Conservation (phyloP, 768 basidiomycete genomes). For the Trametes gibbosa region DNA sequence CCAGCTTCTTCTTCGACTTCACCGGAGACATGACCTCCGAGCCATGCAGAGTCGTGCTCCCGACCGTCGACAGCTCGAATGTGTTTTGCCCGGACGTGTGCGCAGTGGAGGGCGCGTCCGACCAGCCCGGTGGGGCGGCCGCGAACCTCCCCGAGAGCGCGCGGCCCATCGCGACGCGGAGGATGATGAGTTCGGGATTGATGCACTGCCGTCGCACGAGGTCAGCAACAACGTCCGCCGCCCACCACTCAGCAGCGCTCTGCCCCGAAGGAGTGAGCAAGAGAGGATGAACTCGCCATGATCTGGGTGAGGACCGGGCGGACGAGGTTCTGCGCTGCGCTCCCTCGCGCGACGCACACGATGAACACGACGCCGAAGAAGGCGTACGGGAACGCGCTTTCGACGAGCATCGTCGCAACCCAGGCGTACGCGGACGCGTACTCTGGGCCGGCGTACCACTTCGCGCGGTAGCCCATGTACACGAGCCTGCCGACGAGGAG, state of each 20-base stretch:
- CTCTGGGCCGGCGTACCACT: conserved; percentile 8
- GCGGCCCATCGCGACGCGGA: conserved; percentile 23
- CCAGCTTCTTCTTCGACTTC: neutral
- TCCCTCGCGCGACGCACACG: conserved; percentile 20
- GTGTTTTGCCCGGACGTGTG: neutral
- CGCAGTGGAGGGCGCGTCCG: neutral
- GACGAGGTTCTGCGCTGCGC: conserved; percentile 19
- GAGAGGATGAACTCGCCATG: conserved; percentile 24
- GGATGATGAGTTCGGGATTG: conserved; percentile 25
- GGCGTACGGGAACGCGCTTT: conserved; percentile 26
- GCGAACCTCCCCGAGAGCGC: conserved; percentile 4
- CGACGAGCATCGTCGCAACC: conserved; percentile 30
- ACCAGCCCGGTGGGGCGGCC: neutral
- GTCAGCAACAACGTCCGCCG: neutral
- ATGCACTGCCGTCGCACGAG: conserved; percentile 17
- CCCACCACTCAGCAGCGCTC: too few species aligned
- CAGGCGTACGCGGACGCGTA: conserved; percentile 15
- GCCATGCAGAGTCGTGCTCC: neutral
- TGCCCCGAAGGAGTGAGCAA: too few species aligned
- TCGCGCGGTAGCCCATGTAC: conserved; percentile 25
- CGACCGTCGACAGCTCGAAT: neutral
- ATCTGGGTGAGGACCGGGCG: conserved; percentile 24
- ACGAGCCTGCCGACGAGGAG: conserved; percentile 23
- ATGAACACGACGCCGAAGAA: conserved; percentile 24
- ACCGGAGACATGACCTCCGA: neutral